Conservation (phyloP, 441 rosid species). For the Gossypium schwendimanii region DNA sequence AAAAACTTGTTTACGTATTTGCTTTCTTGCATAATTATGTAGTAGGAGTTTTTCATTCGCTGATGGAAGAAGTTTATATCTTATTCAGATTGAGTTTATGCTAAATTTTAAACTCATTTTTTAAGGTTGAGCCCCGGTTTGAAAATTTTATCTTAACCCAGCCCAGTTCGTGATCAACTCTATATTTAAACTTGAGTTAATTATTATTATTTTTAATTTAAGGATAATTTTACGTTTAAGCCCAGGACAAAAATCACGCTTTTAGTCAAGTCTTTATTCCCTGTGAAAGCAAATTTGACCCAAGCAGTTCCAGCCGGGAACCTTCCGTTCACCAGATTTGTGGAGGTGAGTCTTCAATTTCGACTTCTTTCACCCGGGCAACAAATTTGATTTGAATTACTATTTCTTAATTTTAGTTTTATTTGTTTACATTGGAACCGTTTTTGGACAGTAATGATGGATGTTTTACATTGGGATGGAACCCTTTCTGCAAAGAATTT, state of each 20-base stretch:
- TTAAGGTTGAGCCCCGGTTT: too few species aligned
- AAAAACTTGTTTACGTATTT: too few species aligned
- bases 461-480: constrained; percentile 44
- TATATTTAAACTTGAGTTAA: too few species aligned
- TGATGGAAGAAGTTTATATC: too few species aligned
- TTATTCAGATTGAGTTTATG: fast-evolving
- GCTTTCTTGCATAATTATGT: too few species aligned
- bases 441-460: constrained; percentile 12
- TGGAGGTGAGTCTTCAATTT: background rate
- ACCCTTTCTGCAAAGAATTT: constrained; percentile 46
- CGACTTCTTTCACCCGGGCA: background rate
- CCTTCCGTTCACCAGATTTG: background rate
- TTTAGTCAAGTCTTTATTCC: background rate
- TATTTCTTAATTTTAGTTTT: background rate
- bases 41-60: too few species aligned
- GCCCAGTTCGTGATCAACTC: too few species aligned
- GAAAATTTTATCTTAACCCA: too few species aligned
- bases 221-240: too few species aligned
- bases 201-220: too few species aligned
- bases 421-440: background rate
- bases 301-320: background rate
- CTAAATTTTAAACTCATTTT: too few species aligned
- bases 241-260: background rate
- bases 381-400: background rate
- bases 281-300: background rate